Percentiles rank a stretch among this genome's conserved stretches.
Evolutionary conservation across 139 green algal genomes (phyloP).

Genomic region (Chlorella vulgaris): DNA sequence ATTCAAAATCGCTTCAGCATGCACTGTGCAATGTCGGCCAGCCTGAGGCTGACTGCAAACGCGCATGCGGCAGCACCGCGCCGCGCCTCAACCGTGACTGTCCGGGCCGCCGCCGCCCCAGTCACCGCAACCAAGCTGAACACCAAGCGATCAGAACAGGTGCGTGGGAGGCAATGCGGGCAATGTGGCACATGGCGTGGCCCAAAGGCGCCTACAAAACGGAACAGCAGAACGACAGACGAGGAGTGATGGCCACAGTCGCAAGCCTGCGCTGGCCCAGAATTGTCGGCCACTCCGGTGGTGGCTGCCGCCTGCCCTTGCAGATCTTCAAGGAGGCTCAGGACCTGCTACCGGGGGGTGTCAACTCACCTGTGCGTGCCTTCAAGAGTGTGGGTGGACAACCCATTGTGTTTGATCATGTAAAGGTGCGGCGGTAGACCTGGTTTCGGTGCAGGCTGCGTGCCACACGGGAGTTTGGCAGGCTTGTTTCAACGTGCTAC

Average conservation of each 20-base stretch:
- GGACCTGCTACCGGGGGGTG: constrained; percentile 93
- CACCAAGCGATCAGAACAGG: constrained; percentile 59
- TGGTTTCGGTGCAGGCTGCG: background rate
- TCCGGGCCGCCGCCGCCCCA: constrained; percentile 24
- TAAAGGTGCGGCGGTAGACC: constrained; percentile 66
- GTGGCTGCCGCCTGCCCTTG: background rate
- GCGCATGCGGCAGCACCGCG: too few relatives aligned
- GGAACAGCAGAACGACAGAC: too few relatives aligned
- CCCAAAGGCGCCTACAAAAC: background rate
- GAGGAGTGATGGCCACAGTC: too few relatives aligned
- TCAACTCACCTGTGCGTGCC: constrained; percentile 97
- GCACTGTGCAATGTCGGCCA: too few relatives aligned
- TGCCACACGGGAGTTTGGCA: background rate
- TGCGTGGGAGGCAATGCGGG: constrained; percentile 13
- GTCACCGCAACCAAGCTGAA: constrained; percentile 43
- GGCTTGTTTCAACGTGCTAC: background rate
- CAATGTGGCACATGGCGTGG: background rate
- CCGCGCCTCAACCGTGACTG: too few relatives aligned
- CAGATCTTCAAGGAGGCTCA: constrained; percentile 94
- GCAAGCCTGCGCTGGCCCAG: too few relatives aligned
- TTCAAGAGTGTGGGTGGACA: constrained; percentile 98
- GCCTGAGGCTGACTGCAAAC: too few relatives aligned
- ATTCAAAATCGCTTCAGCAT: too few relatives aligned
- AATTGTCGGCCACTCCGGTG: too few relatives aligned
- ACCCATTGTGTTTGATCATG: constrained; percentile 97